Evolutionary conservation across 2,329 filamentous ascomycete genomes (phyloP).

Genomic region (Rhytidhysteron rufulum): DNA sequence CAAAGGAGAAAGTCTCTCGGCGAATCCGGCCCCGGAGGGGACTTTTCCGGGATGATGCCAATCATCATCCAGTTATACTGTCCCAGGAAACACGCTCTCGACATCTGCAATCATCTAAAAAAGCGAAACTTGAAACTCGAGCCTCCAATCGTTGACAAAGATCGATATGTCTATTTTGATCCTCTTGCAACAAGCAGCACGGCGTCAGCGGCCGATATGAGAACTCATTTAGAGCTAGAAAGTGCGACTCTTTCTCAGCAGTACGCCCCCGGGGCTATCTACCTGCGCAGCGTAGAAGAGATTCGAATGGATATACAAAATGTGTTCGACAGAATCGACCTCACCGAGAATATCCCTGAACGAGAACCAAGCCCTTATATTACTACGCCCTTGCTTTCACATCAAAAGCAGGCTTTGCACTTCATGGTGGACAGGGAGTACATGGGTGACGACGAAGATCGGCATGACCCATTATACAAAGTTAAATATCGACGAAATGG

Average conservation of each 20-base stretch:
- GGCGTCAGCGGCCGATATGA: constrained; percentile 3
- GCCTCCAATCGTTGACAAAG: constrained; percentile 58
- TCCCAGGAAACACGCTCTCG: constrained; percentile 59
- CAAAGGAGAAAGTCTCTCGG: constrained; percentile 58
- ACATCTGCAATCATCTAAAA: constrained; percentile 65
- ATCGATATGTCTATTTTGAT: constrained; percentile 68
- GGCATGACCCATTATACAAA: constrained; percentile 75
- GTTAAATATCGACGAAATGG: constrained; percentile 55
- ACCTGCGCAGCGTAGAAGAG: constrained; percentile 72
- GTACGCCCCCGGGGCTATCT: constrained; percentile 12
- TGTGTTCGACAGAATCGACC: constrained; percentile 81
- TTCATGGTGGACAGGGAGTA: constrained; percentile 82
- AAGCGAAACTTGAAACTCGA: constrained; percentile 65
- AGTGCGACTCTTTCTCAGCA: constrained; percentile 4
- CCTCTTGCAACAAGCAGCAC: constrained; percentile 61
- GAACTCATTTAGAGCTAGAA: constrained; percentile 8
- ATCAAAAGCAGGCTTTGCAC: constrained; percentile 85
- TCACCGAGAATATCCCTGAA: constrained; percentile 70
- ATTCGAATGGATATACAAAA: constrained; percentile 78
- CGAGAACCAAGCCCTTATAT: constrained; percentile 64
- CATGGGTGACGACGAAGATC: constrained; percentile 55
- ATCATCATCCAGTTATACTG: constrained; percentile 79
- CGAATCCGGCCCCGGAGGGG: constrained; percentile 45
- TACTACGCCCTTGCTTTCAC: constrained; percentile 66
- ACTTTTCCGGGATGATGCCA: constrained; percentile 30